Percentiles rank a stretch among this genome's conserved stretches.
Evolutionary conservation across 805 yeast genomes (phyloP).

Genomic region (Yarrowia phangngaensis): DNA sequence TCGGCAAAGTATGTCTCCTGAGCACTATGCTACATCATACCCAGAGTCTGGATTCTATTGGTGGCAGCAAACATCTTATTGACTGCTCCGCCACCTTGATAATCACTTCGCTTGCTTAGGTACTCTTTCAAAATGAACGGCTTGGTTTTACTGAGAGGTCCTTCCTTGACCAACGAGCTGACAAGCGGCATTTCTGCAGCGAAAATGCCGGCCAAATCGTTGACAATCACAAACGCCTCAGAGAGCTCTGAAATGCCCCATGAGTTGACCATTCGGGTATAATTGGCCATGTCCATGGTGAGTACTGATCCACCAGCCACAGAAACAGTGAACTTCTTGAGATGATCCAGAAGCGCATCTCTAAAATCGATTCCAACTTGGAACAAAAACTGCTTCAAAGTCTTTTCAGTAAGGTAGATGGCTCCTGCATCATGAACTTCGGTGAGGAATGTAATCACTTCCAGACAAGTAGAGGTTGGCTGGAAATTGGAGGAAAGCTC

Average conservation of each 20-base stretch:
- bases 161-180: conserved; percentile 74
- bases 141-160: conserved; percentile 55
- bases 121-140: conserved; percentile 54
- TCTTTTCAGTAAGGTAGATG: conserved; percentile 47
- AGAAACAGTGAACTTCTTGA: conserved; percentile 68
- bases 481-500: conserved; percentile 44
- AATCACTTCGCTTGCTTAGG: conserved; percentile 66
- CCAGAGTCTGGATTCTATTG: conserved; percentile 17
- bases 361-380: conserved; percentile 59
- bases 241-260: conserved; percentile 62
- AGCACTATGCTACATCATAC: conserved; percentile 23
- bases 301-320: conserved; percentile 78
- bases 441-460: conserved; percentile 52
- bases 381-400: conserved; percentile 47
- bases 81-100: conserved; percentile 32
- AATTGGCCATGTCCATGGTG: conserved; percentile 73
- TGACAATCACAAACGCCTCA: conserved; percentile 62
- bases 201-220: conserved; percentile 79
- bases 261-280: conserved; percentile 61
- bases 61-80: conserved; percentile 24
- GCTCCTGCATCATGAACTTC: conserved; percentile 42
- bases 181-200: conserved; percentile 79
- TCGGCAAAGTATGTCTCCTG: too few relatives aligned
- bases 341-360: conserved; percentile 61
- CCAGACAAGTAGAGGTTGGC: conserved; percentile 54